phyloP scores from a whole-genome alignment of 257 asterid genomes.

The Nicotiana knightiana region DNA sequence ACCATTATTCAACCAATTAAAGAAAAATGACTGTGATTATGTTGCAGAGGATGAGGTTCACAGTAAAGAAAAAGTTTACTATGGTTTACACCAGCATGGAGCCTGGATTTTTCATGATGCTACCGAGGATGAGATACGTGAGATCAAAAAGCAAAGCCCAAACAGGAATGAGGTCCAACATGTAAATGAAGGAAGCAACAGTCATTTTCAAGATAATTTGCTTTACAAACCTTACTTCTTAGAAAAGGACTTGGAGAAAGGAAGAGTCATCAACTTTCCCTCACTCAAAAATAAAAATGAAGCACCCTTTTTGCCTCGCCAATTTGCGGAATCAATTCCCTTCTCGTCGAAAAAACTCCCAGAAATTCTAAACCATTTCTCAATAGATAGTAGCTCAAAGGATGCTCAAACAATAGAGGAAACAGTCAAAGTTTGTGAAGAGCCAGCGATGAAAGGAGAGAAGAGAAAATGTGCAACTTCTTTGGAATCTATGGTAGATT shows the following conservation, averaged over 20 bases:
- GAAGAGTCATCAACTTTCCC: constrained; percentile 11
- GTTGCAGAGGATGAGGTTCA: background rate
- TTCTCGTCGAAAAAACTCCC: constrained; percentile 14
- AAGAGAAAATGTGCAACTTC: constrained; percentile 10
- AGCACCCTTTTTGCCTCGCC: constrained; percentile 21
- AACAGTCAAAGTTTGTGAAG: constrained; percentile 10
- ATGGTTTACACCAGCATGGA: constrained; percentile 7
- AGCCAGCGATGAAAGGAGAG: constrained; percentile 13
- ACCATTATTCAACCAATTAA: background rate
- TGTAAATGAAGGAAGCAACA: background rate
- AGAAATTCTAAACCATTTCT: constrained; percentile 9
- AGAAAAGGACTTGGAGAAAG: constrained; percentile 3
- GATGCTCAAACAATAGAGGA: constrained; percentile 12
- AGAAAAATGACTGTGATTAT: background rate
- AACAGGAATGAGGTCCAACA: background rate
- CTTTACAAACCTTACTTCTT: constrained; percentile 14
- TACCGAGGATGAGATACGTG: background rate
- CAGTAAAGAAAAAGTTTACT: background rate
- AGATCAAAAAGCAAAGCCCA: background rate
- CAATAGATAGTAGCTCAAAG: constrained; percentile 5
- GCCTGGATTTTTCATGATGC: constrained; percentile 7
- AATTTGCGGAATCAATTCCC: constrained; percentile 15
- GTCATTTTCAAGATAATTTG: background rate
- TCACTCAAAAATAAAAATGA: background rate
- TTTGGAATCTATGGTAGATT: constrained; percentile 17